Percentiles rank a stretch among this genome's conserved stretches.
Conservation (phyloP, 2,329 filamentous ascomycete genomes). For the Blastomyces silverae region DNA sequence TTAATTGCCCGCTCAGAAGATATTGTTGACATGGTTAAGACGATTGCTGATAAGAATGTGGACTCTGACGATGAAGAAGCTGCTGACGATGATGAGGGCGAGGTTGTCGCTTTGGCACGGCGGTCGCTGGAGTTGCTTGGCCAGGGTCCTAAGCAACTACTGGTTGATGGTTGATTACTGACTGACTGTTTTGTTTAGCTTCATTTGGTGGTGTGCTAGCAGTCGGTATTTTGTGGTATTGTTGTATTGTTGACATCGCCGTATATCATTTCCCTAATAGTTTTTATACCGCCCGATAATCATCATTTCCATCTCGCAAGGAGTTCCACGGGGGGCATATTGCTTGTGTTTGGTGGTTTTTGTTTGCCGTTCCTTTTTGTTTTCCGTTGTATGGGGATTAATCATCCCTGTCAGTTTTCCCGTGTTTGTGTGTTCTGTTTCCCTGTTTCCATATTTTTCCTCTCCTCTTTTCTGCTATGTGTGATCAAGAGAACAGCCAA, state of each 20-base stretch:
- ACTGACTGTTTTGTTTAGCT: background rate
- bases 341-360: slow-evolving; percentile 9
- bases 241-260: background rate
- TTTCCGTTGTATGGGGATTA: background rate
- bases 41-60: slow-evolving; percentile 81
- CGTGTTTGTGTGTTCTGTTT: background rate
- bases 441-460: background rate
- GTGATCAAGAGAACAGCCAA: background rate
- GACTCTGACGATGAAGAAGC: slow-evolving; percentile 82
- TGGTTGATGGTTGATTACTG: slow-evolving; percentile 65
- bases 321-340: slow-evolving; percentile 12
- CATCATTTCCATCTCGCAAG: slow-evolving; percentile 2
- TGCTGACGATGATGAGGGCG: slow-evolving; percentile 79
- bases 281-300: background rate
- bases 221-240: background rate
- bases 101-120: slow-evolving; percentile 85
- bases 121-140: slow-evolving; percentile 81
- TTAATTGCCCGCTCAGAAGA: slow-evolving; percentile 86
- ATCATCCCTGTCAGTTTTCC: background rate
- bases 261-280: background rate
- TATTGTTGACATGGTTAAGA: slow-evolving; percentile 84
- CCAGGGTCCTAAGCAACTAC: slow-evolving; percentile 64
- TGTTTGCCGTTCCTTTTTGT: background rate
- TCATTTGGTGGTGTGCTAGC: background rate
- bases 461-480: slow-evolving; percentile 2